Evolutionary conservation across 2,329 filamentous ascomycete genomes (phyloP).

Genomic region (Epichloe sibirici): DNA sequence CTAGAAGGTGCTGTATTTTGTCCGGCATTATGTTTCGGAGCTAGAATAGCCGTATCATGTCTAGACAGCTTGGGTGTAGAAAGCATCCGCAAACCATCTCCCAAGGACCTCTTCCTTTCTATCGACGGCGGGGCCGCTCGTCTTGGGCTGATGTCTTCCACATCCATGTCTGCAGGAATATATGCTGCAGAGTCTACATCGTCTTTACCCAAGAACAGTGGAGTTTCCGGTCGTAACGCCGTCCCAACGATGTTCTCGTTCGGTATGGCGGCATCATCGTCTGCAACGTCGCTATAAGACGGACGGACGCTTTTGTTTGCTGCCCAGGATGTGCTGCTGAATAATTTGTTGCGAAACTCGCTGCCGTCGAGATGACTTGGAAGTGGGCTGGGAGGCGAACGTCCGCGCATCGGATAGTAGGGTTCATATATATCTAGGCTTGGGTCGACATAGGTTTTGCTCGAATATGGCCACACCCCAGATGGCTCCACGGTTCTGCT

Average conservation of each 20-base stretch:
- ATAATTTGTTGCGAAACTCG: conserved; percentile 16
- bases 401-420: conserved; percentile 36
- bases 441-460: conserved; percentile 24
- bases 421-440: conserved; percentile 26
- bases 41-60: neutral
- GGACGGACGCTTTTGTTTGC: conserved; percentile 26
- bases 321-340: conserved; percentile 25
- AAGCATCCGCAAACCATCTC: conserved; percentile 3
- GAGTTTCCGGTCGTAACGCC: neutral
- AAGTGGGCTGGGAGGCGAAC: conserved; percentile 40
- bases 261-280: conserved; percentile 9
- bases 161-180: neutral
- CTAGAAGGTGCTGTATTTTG: neutral
- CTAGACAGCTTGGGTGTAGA: neutral
- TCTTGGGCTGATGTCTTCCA: conserved; percentile 2
- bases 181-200: conserved; percentile 1
- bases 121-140: neutral
- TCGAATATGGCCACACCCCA: conserved; percentile 31
- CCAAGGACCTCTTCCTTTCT: conserved; percentile 6
- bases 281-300: conserved; percentile 25
- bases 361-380: conserved; percentile 30
- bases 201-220: neutral
- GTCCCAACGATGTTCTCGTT: conserved; percentile 1
- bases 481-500: conserved; percentile 29
- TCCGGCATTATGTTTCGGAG: neutral